A percentile compares a stretch with the other conserved stretches of the same genome.
Conservation (phyloP, 2,329 filamentous ascomycete genomes). For the Pseudogymnoascus sp. region DNA sequence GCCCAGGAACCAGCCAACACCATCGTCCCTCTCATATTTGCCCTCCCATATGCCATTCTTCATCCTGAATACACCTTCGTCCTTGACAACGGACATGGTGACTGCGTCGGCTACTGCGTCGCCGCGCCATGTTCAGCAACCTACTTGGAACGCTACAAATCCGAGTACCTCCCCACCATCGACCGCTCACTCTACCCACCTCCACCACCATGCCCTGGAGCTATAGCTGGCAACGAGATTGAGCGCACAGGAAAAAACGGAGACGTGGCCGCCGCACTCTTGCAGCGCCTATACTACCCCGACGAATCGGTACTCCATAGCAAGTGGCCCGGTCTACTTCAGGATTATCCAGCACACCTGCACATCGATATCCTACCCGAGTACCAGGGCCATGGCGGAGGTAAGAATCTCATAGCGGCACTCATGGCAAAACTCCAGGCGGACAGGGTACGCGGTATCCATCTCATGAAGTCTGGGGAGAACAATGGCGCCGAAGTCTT, state of each 20-base stretch:
- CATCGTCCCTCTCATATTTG: conserved; percentile 8
- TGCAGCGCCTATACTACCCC: neutral
- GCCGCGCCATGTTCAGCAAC: neutral
- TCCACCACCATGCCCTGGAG: neutral
- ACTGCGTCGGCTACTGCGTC: neutral
- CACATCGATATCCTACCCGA: conserved; percentile 7
- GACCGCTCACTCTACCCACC: neutral
- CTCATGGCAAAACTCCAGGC: neutral
- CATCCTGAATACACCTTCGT: neutral
- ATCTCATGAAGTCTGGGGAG: conserved; percentile 7
- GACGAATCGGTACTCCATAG: conserved; percentile 1
- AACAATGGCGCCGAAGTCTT: neutral
- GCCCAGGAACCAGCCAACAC: conserved; percentile 3
- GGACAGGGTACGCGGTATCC: neutral
- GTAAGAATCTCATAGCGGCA: neutral
- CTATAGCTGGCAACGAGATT: conserved; percentile 1
- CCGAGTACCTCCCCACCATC: neutral
- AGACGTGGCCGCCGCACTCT: neutral
- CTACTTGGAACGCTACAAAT: neutral
- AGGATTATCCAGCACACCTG: neutral
- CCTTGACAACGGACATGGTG: conserved; percentile 1
- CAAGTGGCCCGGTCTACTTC: neutral
- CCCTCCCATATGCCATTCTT: conserved; percentile 1
- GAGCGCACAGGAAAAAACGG: neutral
- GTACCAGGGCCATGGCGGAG: conserved; percentile 1